Percentiles rank a stretch among this genome's conserved stretches.
Conservation (phyloP, 768 basidiomycete species). For the Amanita exitialis region DNA sequence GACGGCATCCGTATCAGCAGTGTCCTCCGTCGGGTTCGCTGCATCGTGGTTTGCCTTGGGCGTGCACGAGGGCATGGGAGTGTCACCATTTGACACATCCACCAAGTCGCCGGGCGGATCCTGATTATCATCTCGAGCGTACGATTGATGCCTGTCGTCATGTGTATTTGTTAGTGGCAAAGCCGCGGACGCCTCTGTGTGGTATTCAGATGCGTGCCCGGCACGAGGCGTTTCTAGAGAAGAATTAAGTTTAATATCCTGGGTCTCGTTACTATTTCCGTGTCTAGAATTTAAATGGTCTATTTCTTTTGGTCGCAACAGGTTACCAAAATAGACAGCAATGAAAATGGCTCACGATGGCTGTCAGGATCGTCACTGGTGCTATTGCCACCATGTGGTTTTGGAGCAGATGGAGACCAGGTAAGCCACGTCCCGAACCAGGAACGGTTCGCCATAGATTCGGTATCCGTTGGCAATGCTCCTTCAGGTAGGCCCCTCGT, state of each 20-base stretch:
- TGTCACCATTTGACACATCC: neutral
- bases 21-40: neutral
- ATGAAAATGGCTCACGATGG: neutral
- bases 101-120: neutral
- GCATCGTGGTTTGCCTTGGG: neutral
- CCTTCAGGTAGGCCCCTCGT: neutral
- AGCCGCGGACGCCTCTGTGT: neutral
- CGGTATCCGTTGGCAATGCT: neutral
- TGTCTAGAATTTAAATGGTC: neutral
- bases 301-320: neutral
- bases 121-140: neutral
- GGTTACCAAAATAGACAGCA: neutral
- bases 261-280: neutral
- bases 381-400: neutral
- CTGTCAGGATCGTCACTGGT: neutral
- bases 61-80: neutral
- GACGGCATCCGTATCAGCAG: neutral
- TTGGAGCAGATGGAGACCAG: neutral
- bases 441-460: neutral
- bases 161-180: neutral
- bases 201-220: neutral
- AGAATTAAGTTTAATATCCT: neutral
- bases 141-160: neutral
- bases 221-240: neutral
- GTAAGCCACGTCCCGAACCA: neutral